These are phyloP conservation scores for Tieghemostelium lacteum DNA, from an alignment of 78 protist species.

Conservation along the genomic window DNA sequence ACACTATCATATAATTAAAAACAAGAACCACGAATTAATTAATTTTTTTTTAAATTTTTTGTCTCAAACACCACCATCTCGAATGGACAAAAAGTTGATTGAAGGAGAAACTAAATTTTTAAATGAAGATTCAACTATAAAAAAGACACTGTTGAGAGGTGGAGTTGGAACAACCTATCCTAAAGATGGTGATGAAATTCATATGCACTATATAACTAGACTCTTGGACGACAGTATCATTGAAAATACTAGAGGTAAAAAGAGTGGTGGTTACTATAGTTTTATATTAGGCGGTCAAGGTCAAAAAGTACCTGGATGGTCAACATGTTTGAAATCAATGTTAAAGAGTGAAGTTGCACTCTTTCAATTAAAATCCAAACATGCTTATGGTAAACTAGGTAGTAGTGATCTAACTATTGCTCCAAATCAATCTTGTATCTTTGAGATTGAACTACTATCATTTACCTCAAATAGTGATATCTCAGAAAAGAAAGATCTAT, in stretches of 20 bases:
- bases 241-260: conserved; percentile 10
- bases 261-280: background rate
- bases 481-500: background rate
- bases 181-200: conserved; percentile 3
- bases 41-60: no score
- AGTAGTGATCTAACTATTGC: background rate
- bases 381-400: conserved; percentile 16
- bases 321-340: conserved; percentile 9
- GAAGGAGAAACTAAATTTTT: no score
- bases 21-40: no score
- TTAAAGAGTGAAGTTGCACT: conserved; percentile 1
- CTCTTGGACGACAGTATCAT: background rate
- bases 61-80: no score
- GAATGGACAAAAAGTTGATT: no score
- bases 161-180: background rate
- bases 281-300: conserved; percentile 13
- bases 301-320: background rate
- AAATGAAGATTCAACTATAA: no score
- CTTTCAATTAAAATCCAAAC: conserved; percentile 14
- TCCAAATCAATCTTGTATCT: conserved; percentile 27
- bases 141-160: no score
- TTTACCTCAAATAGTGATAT: background rate
- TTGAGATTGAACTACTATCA: conserved; percentile 14
- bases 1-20: no score
- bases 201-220: background rate